A percentile compares a stretch with the other conserved stretches of the same genome.
phyloP scores from a whole-genome alignment of 2,329 filamentous ascomycete genomes.

The Aureobasidium subglaciale region DNA sequence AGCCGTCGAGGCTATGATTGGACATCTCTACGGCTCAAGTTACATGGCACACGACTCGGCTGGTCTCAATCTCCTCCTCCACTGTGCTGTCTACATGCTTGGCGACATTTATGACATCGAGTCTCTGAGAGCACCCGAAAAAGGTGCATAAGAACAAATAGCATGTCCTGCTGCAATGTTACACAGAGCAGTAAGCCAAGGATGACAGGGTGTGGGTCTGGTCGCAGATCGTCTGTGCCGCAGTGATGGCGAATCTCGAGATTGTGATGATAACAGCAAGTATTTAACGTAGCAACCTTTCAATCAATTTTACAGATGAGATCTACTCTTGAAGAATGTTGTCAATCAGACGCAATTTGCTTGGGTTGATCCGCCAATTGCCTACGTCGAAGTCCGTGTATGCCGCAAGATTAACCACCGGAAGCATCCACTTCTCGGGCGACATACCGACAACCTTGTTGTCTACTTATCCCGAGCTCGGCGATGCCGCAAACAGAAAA shows the following conservation, averaged over 20 bases:
- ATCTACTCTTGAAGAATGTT: no score
- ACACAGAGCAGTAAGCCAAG: background rate
- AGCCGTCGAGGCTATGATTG: background rate
- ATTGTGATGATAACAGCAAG: no score
- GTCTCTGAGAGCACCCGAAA: background rate
- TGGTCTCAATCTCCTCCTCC: background rate
- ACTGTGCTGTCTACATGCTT: background rate
- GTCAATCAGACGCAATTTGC: background rate
- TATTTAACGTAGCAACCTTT: no score
- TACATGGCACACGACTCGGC: background rate
- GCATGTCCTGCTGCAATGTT: background rate
- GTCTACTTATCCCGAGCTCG: background rate
- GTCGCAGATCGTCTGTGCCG: background rate
- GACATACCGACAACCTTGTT: background rate
- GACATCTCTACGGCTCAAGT: background rate
- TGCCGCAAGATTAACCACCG: no score
- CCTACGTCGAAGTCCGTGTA: no score
- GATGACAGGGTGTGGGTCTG: background rate
- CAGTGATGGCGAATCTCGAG: no score
- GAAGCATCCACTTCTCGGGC: background rate
- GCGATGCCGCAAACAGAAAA: background rate
- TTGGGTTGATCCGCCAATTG: background rate
- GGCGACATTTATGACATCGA: background rate
- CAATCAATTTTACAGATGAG: no score
- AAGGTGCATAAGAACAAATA: background rate